These are phyloP conservation scores for Auxenochlorella pyrenoidosa DNA, from an alignment of 139 green algal genomes.

Conservation along the genomic window DNA sequence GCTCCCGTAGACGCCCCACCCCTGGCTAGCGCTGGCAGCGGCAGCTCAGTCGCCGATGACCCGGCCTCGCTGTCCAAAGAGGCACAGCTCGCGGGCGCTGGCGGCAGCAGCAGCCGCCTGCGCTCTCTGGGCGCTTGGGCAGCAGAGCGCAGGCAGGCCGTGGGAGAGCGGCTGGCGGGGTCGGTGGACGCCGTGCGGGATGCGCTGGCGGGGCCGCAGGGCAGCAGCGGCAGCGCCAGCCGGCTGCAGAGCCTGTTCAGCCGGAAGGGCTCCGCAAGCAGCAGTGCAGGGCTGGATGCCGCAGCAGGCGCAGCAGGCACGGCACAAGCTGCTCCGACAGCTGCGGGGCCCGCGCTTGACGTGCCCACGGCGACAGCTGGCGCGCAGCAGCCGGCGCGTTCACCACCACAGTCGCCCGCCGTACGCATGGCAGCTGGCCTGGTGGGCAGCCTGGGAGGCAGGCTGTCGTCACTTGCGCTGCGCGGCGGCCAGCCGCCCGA, in stretches of 20 bases:
- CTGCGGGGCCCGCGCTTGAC: background rate
- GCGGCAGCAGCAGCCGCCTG: background rate
- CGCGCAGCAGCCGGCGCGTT: background rate
- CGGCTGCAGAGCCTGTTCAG: conserved; percentile 26
- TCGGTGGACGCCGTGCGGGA: conserved; percentile 20
- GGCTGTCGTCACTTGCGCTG: background rate
- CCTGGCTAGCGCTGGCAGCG: background rate
- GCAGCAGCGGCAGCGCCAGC: conserved; percentile 18
- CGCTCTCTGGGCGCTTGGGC: conserved; percentile 18
- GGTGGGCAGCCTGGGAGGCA: conserved; percentile 12
- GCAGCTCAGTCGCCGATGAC: background rate
- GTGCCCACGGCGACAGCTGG: too few species aligned
- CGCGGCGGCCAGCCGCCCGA: background rate
- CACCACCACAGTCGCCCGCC: background rate
- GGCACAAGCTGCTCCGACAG: background rate
- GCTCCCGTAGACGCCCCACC: background rate
- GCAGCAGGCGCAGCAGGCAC: background rate
- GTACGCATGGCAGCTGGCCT: background rate
- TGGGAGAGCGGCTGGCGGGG: background rate
- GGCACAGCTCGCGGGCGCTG: background rate
- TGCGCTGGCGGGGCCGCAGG: background rate
- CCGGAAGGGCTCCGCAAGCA: background rate
- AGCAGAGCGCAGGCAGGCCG: conserved; percentile 28
- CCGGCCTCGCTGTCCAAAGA: background rate
- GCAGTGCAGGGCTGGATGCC: background rate